These are phyloP conservation scores for Babesia divergens DNA, from an alignment of 169 alveolate genomes.

Conservation along the genomic window DNA sequence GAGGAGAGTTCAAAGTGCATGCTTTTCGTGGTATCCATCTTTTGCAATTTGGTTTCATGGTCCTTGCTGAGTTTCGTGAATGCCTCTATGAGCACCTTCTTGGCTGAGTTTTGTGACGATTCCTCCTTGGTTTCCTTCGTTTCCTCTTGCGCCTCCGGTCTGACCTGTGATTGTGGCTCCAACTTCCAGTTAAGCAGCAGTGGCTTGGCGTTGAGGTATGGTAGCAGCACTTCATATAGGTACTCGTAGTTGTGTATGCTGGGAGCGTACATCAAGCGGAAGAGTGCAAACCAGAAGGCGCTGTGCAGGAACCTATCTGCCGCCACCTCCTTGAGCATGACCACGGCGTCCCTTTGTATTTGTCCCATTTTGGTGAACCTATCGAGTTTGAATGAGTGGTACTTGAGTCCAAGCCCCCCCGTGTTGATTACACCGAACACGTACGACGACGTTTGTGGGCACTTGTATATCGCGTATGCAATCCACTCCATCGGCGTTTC, in stretches of 20 bases:
- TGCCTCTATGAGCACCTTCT: slow-evolving; percentile 50
- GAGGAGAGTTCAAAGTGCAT: slow-evolving; percentile 60
- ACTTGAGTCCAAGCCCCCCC: slow-evolving; percentile 62
- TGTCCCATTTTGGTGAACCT: slow-evolving; percentile 65
- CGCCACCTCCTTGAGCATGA: slow-evolving; percentile 70
- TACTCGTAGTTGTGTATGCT: slow-evolving; percentile 73
- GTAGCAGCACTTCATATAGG: slow-evolving; percentile 78
- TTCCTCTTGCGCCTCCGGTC: slow-evolving; percentile 16
- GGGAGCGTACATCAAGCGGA: slow-evolving; percentile 74
- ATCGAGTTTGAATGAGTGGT: slow-evolving; percentile 73
- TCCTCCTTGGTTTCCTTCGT: neutral
- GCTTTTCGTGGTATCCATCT: slow-evolving; percentile 39
- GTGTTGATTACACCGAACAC: slow-evolving; percentile 51
- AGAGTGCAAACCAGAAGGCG: slow-evolving; percentile 79
- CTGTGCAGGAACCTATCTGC: slow-evolving; percentile 74
- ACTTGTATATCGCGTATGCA: slow-evolving; percentile 45
- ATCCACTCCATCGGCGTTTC: slow-evolving; percentile 55
- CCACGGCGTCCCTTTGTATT: slow-evolving; percentile 69
- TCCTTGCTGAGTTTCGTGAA: slow-evolving; percentile 53
- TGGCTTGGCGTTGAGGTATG: slow-evolving; percentile 73
- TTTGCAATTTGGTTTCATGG: slow-evolving; percentile 3
- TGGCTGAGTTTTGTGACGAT: slow-evolving; percentile 1
- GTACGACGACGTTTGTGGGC: slow-evolving; percentile 19
- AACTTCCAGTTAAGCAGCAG: slow-evolving; percentile 74
- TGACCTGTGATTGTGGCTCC: slow-evolving; percentile 31